Evolutionary conservation across 202 grass and related monocot genomes (phyloP), one percentile per base, ranked within the genome.

Genomic region (Schoenoplectus triqueter): DNA sequence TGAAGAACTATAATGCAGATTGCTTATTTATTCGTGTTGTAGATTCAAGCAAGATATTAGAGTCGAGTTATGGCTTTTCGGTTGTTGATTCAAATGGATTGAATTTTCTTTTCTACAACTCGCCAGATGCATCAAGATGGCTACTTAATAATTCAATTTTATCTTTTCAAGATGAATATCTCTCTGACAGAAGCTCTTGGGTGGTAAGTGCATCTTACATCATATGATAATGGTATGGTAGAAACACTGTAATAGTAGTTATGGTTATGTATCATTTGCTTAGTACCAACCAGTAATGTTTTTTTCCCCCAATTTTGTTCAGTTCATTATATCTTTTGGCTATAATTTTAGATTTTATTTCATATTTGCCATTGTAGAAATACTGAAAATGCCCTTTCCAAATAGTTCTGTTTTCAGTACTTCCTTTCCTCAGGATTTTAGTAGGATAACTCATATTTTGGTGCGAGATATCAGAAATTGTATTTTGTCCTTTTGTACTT

Each of bases 71-170:
- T 90, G 92, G 85, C 86, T 98, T 98, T 82, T 91, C 92, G 45
- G 91, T 98, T 7, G 87, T 93, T 60, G 92, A 98, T 93, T 87
- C 95, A 75, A 98, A 98, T 85, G 92, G 92, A 3, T 85, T 98
- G 83, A 90, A 92, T 78, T 98, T 98, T 71, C 77, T 95, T 89
- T 95, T 98, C 73, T 86, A 95, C 69, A 86, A 98, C 83, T 90
- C 89, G 78, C 92, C 92, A 76, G 85, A 92, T 55, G 95, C 91
- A 67, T 87, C 92, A 64, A 89, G 85, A 92, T 93, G 92, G 86
- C 56, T 98, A 45, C 82, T 82, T 60, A 86, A 90, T 88, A 89
- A 90, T 87, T 95, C 92, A 41, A 83, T 90, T 54, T 90, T 98
- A 56, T 92, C 91, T 59, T 97, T 92, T 9, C 82, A 98, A 55